These are phyloP conservation scores for Diophrys appendiculata DNA, from an alignment of 73 alveolate genomes.

Conservation along the genomic window DNA sequence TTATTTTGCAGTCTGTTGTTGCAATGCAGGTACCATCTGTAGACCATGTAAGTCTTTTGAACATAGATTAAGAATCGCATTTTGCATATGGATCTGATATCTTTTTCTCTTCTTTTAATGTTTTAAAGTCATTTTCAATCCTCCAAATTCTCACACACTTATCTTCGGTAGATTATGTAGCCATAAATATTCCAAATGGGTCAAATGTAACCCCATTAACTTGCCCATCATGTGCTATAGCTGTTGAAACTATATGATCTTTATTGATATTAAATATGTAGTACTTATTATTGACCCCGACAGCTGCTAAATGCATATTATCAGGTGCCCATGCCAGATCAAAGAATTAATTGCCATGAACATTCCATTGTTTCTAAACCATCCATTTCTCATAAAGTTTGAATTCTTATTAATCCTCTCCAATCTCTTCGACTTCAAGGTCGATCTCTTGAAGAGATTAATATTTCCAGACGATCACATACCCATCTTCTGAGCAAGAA, in stretches of 20 bases:
- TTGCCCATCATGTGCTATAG: slow-evolving; percentile 31
- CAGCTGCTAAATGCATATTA: slow-evolving; percentile 53
- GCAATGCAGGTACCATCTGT: slow-evolving; percentile 54
- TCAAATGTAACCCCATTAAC: slow-evolving; percentile 59
- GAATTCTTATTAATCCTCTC: slow-evolving; percentile 26
- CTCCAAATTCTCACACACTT: slow-evolving; percentile 53
- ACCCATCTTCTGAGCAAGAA: slow-evolving; percentile 60
- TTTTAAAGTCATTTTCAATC: slow-evolving; percentile 34
- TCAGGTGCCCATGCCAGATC: slow-evolving; percentile 70
- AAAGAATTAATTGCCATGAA: too few species aligned
- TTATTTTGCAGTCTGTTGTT: slow-evolving; percentile 34
- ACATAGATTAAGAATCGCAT: slow-evolving; percentile 20
- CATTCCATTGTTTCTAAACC: too few species aligned
- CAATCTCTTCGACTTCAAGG: slow-evolving; percentile 16
- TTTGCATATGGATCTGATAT: slow-evolving; percentile 23
- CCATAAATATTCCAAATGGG: slow-evolving; percentile 62
- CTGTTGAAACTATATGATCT: slow-evolving; percentile 14
- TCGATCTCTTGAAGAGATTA: slow-evolving; percentile 14
- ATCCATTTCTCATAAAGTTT: slow-evolving; percentile 15
- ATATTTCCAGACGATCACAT: slow-evolving; percentile 49
- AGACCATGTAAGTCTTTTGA: slow-evolving; percentile 63
- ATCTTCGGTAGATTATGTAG: slow-evolving; percentile 52
- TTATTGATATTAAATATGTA: slow-evolving; percentile 38
- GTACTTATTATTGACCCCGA: slow-evolving; percentile 48
- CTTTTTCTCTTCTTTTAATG: slow-evolving; percentile 33